Evolutionary conservation across 2,329 filamentous ascomycete genomes (phyloP), one percentile per base, ranked within the genome.

Genomic region (Aspergillus chevalieri): DNA sequence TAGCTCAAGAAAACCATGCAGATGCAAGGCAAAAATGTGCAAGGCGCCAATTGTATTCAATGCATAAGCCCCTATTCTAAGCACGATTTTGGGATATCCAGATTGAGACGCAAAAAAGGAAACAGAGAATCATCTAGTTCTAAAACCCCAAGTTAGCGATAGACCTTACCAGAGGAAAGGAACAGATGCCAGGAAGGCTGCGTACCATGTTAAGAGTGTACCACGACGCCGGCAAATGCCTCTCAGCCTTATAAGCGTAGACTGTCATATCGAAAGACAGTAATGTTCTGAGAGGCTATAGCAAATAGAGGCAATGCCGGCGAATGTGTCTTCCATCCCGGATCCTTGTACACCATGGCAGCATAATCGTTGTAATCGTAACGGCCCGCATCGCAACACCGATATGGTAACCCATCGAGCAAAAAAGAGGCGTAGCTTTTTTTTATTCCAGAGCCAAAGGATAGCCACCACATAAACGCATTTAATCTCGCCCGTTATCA

Each of bases 401-500:
- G 26, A 30, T 10, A 30, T 30, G 26, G 24, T 2, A 30, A 30
- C 4, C 26, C 26, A 30, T 30, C 26, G 26, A 30, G 26, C 26
- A 30, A 12, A 30, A 30, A 10, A 30, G 26, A 30, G 26, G 10
- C 26, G 26, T 30, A 30, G 10, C 26, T 30, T 30, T 21, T 21
- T 17, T 28, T 30, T 5, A 30, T 30, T 30, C n/a, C 9, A 41
- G n/a, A 41, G 12, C 36, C 36, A 17, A 41, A 15, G 7, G 36
- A 8, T 41, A 17, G 15, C 36, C 36, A 22, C 41, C 41, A 8
- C 19, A 30, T 30, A 30, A 12, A 30, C 26, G 9, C 26, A 30
- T 30, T 41, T 63, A 67, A 43, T 70, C 64, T 46, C 66, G 62
- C 44, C 67, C 64, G 48, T 59, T 57, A 34, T 69, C 62, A 52